Percentiles rank a stretch among this genome's conserved stretches.
These are phyloP conservation scores for Barnettozyma salicaria DNA, from an alignment of 805 yeast genomes.

Conservation along the genomic window DNA sequence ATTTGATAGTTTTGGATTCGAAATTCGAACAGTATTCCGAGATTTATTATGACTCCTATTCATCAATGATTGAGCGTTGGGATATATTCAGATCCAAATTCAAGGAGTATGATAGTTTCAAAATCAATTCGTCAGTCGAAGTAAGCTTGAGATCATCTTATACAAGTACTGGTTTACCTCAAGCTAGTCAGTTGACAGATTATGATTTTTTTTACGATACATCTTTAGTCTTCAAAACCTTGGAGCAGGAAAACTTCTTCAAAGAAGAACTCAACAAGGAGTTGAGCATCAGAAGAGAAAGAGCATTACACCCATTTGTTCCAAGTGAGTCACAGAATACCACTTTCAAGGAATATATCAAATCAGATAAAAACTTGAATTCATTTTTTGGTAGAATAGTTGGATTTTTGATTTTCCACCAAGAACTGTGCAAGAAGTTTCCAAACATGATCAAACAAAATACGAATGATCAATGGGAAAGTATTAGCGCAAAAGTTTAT, in stretches of 20 bases:
- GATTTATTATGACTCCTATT: slow-evolving; percentile 47
- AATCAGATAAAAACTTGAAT: slow-evolving; percentile 41
- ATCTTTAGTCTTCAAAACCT: slow-evolving; percentile 69
- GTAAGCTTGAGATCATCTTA: slow-evolving; percentile 59
- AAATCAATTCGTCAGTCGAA: slow-evolving; percentile 85
- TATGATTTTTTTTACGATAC: slow-evolving; percentile 78
- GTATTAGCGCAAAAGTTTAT: slow-evolving; percentile 50
- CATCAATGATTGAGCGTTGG: slow-evolving; percentile 57
- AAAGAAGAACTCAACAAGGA: slow-evolving; percentile 63
- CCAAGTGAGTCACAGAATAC: slow-evolving; percentile 35
- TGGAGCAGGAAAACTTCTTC: slow-evolving; percentile 59
- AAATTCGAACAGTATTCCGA: slow-evolving; percentile 47
- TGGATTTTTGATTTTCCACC: slow-evolving; percentile 77
- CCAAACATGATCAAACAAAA: slow-evolving; percentile 49
- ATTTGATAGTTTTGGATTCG: slow-evolving; percentile 50
- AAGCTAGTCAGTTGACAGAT: slow-evolving; percentile 38
- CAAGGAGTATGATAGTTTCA: slow-evolving; percentile 45
- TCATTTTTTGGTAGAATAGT: slow-evolving; percentile 55
- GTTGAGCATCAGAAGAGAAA: slow-evolving; percentile 61
- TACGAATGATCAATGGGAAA: slow-evolving; percentile 71
- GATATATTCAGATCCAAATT: slow-evolving; percentile 38
- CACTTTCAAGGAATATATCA: slow-evolving; percentile 24
- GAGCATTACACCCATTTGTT: slow-evolving; percentile 60
- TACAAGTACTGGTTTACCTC: slow-evolving; percentile 34
- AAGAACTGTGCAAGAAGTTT: slow-evolving; percentile 57